These are phyloP conservation scores for Penicillium concentricum DNA, from an alignment of 2,329 filamentous ascomycete species.

Conservation along the genomic window DNA sequence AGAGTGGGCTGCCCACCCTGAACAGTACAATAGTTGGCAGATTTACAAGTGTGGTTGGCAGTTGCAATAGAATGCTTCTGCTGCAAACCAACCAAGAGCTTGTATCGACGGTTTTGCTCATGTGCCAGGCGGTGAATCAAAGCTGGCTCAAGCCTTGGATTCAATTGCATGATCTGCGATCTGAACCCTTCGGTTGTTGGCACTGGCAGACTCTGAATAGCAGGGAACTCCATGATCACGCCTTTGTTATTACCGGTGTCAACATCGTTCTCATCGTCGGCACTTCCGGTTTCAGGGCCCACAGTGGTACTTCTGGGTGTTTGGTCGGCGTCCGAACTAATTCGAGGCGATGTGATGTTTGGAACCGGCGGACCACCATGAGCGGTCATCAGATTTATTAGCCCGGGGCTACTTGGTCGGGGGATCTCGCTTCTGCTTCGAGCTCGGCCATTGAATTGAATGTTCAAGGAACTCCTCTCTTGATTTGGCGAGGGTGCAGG, in stretches of 20 bases:
- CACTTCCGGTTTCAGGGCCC: constrained; percentile 25
- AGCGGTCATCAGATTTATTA: constrained; percentile 56
- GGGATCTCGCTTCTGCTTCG: constrained; percentile 60
- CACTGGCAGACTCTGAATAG: constrained; percentile 65
- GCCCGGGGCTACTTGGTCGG: constrained; percentile 42
- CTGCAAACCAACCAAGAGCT: constrained; percentile 67
- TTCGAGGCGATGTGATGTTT: constrained; percentile 49
- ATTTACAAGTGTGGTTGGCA: constrained; percentile 58
- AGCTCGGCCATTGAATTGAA: constrained; percentile 47
- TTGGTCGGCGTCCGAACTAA: constrained; percentile 13
- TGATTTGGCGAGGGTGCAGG: constrained; percentile 42
- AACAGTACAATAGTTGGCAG: constrained; percentile 62
- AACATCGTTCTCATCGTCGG: constrained; percentile 57
- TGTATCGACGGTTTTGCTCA: constrained; percentile 78
- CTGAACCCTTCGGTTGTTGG: constrained; percentile 76
- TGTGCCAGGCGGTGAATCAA: constrained; percentile 79
- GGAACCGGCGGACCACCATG: constrained; percentile 60
- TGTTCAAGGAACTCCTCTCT: constrained; percentile 45
- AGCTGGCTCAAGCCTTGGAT: constrained; percentile 66
- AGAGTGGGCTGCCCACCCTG: constrained; percentile 65
- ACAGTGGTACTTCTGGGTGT: constrained; percentile 14
- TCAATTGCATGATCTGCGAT: constrained; percentile 68
- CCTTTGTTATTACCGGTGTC: constrained; percentile 59
- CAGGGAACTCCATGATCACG: constrained; percentile 60
- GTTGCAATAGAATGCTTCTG: constrained; percentile 62